Evolutionary conservation across 2,329 filamentous ascomycete species (phyloP).

Genomic region (Thielaviopsis euricoi): DNA sequence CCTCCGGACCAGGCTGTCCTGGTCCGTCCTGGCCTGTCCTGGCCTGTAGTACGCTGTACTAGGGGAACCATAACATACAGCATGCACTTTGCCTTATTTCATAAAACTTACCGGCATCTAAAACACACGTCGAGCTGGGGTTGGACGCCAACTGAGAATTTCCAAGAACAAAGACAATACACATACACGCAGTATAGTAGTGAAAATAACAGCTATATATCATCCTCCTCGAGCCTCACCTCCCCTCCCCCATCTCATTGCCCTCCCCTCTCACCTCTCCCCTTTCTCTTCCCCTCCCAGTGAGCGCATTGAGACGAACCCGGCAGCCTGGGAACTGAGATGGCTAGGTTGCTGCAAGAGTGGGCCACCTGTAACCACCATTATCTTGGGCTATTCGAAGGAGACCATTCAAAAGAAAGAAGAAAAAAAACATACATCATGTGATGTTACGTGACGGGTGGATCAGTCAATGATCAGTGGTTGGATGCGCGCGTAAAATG

Average conservation of each 20-base stretch:
- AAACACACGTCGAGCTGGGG: not conserved
- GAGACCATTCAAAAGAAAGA: not conserved
- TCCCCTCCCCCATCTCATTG: too few relatives aligned
- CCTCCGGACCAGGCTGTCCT: too few relatives aligned
- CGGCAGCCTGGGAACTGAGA: slow-evolving; percentile 2
- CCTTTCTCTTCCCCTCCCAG: not conserved
- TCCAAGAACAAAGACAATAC: not conserved
- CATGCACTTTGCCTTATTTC: not conserved
- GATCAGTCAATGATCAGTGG: too few relatives aligned
- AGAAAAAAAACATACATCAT: too few relatives aligned
- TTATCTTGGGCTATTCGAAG: not conserved
- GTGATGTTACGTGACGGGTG: too few relatives aligned
- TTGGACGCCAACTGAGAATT: not conserved
- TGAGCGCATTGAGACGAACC: not conserved
- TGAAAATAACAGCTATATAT: too few relatives aligned
- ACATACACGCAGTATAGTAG: too few relatives aligned
- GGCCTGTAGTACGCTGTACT: too few relatives aligned
- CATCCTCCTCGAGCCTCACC: too few relatives aligned
- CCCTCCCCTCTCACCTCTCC: not conserved
- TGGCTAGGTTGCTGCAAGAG: not conserved
- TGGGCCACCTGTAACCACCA: not conserved
- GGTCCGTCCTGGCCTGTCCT: too few relatives aligned
- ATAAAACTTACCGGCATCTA: not conserved
- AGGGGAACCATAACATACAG: too few relatives aligned
- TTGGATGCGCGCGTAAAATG: too few relatives aligned